Conservation (phyloP, 208 protist genomes). For the Acanthamoeba royreba region DNA sequence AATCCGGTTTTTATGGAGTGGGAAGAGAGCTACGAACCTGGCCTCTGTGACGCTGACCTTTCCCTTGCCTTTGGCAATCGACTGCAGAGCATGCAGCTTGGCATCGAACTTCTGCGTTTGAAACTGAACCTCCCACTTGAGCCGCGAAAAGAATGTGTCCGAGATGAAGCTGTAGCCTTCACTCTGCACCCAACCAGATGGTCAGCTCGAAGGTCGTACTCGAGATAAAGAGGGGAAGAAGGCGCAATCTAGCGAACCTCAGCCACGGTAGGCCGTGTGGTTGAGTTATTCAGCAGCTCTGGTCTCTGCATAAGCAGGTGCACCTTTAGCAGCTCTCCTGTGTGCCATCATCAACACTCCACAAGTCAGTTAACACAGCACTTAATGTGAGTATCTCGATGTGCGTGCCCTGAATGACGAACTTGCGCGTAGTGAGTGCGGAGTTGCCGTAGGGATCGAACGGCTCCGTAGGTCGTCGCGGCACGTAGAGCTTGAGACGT, state of each 20-base stretch:
- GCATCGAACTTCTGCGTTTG: slow-evolving; percentile 28
- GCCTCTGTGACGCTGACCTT: background rate
- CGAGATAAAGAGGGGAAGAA: background rate
- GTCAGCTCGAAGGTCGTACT: background rate
- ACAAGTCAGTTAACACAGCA: background rate
- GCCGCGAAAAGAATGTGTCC: background rate
- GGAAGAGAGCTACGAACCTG: background rate
- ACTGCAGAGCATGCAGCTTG: slow-evolving; percentile 23
- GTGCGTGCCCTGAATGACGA: background rate
- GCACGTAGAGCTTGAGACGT: background rate
- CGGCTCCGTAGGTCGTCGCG: background rate
- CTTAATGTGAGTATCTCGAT: background rate
- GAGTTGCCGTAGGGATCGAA: background rate
- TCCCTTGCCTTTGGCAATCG: background rate
- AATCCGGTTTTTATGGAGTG: background rate
- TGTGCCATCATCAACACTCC: no score
- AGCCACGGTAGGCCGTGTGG: no score
- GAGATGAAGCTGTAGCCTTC: background rate
- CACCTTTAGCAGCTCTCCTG: slow-evolving; percentile 18
- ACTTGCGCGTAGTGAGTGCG: background rate
- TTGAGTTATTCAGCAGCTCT: no score
- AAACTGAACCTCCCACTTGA: slow-evolving; percentile 22
- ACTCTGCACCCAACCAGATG: background rate
- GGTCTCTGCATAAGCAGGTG: background rate
- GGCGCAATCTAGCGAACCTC: no score